Percentiles rank a stretch among this genome's conserved stretches.
Evolutionary conservation across 2,329 filamentous ascomycete species (phyloP).

Genomic region (Zasmidium angulare): DNA sequence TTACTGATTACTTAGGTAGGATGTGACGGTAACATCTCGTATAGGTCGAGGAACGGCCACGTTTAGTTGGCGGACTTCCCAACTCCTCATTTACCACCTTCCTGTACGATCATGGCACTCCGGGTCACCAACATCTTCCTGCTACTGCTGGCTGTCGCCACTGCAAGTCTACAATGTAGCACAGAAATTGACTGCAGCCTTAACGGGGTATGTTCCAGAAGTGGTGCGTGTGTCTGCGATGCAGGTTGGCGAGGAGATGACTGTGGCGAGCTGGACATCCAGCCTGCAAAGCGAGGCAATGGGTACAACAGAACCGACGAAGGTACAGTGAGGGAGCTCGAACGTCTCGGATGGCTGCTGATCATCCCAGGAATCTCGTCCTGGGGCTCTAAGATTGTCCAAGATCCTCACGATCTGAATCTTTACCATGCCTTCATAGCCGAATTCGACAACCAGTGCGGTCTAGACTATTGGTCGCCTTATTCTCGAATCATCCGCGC

Average conservation of each 20-base stretch:
- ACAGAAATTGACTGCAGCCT: conserved; percentile 7
- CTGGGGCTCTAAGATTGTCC: not conserved
- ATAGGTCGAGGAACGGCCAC: not conserved
- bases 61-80: not conserved
- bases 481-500: conserved; percentile 5
- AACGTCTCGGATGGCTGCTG: not conserved
- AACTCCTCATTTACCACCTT: not conserved
- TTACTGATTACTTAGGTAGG: not conserved
- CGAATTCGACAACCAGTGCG: conserved; percentile 4
- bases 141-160: not conserved
- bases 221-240: not conserved
- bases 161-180: not conserved
- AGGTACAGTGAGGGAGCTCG: not conserved
- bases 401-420: conserved; percentile 1
- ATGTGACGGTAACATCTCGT: not conserved
- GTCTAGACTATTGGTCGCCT: conserved; percentile 4
- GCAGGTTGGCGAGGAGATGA: not conserved
- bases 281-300: not conserved
- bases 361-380: not conserved
- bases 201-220: not conserved
- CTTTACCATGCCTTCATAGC: conserved; percentile 3
- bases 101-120: not conserved
- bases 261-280: conserved; percentile 1
- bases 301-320: conserved; percentile 6
- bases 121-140: not conserved